Evolutionary conservation across 176 grass and related monocot species (phyloP).

Genomic region (Oryza coarctata): DNA sequence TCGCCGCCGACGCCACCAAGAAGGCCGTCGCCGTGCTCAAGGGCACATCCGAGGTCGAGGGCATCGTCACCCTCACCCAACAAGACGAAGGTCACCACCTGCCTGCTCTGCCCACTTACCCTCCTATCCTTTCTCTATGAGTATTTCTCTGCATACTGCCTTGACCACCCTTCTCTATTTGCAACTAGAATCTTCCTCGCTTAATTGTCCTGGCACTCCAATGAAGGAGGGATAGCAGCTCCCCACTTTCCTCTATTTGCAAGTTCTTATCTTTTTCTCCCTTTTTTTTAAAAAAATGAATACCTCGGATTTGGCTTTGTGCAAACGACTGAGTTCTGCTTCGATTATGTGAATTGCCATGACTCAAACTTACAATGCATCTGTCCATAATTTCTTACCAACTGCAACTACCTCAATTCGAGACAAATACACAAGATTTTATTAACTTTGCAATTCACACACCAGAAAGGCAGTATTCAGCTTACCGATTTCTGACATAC

Average conservation of each 20-base stretch:
- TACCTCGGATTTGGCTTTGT: background rate
- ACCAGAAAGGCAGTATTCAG: background rate
- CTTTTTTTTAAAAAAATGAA: background rate
- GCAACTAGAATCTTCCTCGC: background rate
- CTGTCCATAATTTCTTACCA: background rate
- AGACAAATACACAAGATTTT: background rate
- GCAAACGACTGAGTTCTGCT: background rate
- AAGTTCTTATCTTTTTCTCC: background rate
- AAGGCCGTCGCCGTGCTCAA: conserved; percentile 89
- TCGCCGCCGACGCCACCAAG: conserved; percentile 64
- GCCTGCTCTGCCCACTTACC: background rate
- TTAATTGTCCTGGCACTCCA: background rate
- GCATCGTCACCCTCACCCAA: conserved; percentile 79
- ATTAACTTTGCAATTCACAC: background rate
- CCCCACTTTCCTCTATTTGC: background rate
- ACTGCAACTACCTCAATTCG: background rate
- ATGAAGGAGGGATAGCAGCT: background rate
- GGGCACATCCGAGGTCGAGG: conserved; percentile 76
- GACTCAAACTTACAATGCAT: background rate
- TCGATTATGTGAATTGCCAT: background rate
- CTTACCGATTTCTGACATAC: background rate
- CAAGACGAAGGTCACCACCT: conserved; percentile 59
- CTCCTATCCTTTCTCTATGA: background rate
- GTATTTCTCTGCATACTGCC: background rate
- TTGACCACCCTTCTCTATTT: background rate